phyloP scores from a whole-genome alignment of 345 rosid genomes.

The Salix exigua region DNA sequence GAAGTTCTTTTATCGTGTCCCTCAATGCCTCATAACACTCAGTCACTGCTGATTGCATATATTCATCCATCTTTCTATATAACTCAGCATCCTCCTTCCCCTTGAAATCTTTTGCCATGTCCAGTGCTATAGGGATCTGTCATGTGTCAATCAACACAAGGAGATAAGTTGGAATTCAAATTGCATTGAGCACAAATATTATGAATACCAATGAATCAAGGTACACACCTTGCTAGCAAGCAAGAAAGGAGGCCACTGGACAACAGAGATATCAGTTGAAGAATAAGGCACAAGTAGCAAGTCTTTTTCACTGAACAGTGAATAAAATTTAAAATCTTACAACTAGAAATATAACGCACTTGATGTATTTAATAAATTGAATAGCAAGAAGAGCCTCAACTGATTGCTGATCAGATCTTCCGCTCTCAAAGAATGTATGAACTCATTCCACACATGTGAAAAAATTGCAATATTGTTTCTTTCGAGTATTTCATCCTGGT shows the following conservation, averaged over 20 bases:
- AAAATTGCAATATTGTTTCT: slow-evolving; percentile 60
- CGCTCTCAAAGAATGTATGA: slow-evolving; percentile 70
- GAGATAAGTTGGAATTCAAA: slow-evolving; percentile 13
- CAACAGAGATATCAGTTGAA: slow-evolving; percentile 57
- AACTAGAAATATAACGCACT: slow-evolving; percentile 8
- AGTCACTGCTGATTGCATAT: slow-evolving; percentile 71
- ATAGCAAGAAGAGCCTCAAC: slow-evolving; percentile 38
- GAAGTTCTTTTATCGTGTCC: slow-evolving; percentile 54
- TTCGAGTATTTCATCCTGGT: not conserved
- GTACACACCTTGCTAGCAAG: slow-evolving; percentile 89
- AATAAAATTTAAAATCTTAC: slow-evolving; percentile 13
- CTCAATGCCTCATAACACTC: slow-evolving; percentile 80
- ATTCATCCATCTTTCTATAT: slow-evolving; percentile 76
- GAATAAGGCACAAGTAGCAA: slow-evolving; percentile 86
- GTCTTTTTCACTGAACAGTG: slow-evolving; percentile 62
- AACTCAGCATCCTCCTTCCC: slow-evolving; percentile 66
- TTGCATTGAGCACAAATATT: slow-evolving; percentile 11
- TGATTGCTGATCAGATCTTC: slow-evolving; percentile 84
- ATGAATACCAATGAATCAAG: slow-evolving; percentile 13
- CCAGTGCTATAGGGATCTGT: slow-evolving; percentile 96
- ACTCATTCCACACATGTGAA: slow-evolving; percentile 86
- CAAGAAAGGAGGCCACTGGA: slow-evolving; percentile 97
- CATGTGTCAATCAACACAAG: slow-evolving; percentile 22
- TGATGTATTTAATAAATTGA: slow-evolving; percentile 10
- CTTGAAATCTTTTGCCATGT: slow-evolving; percentile 96